A percentile compares a stretch with the other conserved stretches of the same genome.
Evolutionary conservation across 805 yeast species (phyloP).

Genomic region (Candida sonorensis): DNA sequence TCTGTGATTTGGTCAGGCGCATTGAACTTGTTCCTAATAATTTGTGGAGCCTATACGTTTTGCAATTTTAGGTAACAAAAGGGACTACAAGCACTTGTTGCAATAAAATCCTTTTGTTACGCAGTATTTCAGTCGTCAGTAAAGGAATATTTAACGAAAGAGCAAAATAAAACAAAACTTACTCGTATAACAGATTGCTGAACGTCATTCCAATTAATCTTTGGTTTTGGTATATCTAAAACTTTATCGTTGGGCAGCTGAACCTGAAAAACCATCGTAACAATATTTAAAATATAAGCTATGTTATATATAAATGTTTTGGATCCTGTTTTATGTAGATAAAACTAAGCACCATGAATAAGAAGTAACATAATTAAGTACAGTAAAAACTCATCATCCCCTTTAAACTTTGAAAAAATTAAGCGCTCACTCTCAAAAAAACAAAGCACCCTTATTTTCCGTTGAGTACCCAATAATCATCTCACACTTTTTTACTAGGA

Average conservation of each 20-base stretch:
- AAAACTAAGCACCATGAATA: too few species aligned
- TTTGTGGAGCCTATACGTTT: constrained; percentile 24
- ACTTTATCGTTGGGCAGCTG: constrained; percentile 4
- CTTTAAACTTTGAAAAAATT: neutral
- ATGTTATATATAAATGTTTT: too few species aligned
- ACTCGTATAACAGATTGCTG: constrained; percentile 21
- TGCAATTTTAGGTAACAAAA: neutral
- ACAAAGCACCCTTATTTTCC: too few species aligned
- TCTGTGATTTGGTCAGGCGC: constrained; percentile 29
- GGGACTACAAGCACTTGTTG: too few species aligned
- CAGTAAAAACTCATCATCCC: too few species aligned
- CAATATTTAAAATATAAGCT: too few species aligned
- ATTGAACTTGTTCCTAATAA: constrained; percentile 24
- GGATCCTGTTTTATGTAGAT: too few species aligned
- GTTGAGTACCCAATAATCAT: too few species aligned
- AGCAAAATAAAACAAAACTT: constrained; percentile 4
- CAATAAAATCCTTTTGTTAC: too few species aligned
- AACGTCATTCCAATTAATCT: constrained; percentile 23
- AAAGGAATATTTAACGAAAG: too few species aligned
- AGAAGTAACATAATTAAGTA: too few species aligned
- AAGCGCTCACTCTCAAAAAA: neutral
- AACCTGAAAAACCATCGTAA: constrained; percentile 1
- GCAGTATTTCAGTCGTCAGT: too few species aligned
- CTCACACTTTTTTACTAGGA: constrained; percentile 28
- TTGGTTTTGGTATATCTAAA: constrained; percentile 13